These are phyloP conservation scores for Ustilago lituana DNA, from an alignment of 1,284 basidiomycete genomes.

Conservation along the genomic window DNA sequence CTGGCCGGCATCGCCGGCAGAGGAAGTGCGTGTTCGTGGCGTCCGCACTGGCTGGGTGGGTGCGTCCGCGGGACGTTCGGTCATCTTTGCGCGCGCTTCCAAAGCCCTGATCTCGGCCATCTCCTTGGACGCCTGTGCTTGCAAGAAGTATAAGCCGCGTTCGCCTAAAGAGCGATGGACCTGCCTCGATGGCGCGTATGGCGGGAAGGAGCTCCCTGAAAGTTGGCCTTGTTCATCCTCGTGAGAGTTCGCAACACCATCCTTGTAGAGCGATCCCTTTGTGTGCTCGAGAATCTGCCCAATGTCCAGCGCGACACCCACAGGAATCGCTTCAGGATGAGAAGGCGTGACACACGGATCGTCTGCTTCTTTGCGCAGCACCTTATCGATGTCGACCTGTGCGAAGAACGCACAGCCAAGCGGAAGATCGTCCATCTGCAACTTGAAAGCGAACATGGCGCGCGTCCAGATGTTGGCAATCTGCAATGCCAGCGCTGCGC, in stretches of 20 bases:
- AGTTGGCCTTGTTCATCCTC: neutral
- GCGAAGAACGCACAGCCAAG: slow-evolving; percentile 92
- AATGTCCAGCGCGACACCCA: slow-evolving; percentile 87
- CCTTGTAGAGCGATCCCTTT: slow-evolving; percentile 53
- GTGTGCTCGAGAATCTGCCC: slow-evolving; percentile 72
- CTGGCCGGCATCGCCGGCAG: slow-evolving; percentile 1
- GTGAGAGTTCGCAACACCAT: slow-evolving; percentile 1
- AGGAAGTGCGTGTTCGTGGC: slow-evolving; percentile 4
- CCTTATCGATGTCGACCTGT: slow-evolving; percentile 89
- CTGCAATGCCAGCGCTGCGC: slow-evolving; percentile 90
- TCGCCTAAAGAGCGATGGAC: slow-evolving; percentile 61
- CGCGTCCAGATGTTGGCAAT: slow-evolving; percentile 97
- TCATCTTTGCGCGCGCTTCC: slow-evolving; percentile 52
- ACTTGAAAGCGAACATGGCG: slow-evolving; percentile 86
- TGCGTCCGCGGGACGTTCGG: slow-evolving; percentile 16
- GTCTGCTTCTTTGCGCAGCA: slow-evolving; percentile 94
- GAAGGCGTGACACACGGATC: slow-evolving; percentile 95
- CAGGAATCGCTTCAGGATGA: slow-evolving; percentile 81
- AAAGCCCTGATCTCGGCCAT: slow-evolving; percentile 62
- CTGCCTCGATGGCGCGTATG: slow-evolving; percentile 52
- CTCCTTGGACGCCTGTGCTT: slow-evolving; percentile 64
- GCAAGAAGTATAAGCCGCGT: slow-evolving; percentile 58
- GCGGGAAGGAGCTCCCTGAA: slow-evolving; percentile 13
- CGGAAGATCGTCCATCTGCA: slow-evolving; percentile 95
- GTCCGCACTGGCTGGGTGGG: neutral